A percentile compares a stretch with the other conserved stretches of the same genome.
Evolutionary conservation across 805 yeast species (phyloP).

Genomic region (Lipomyces anomalus): DNA sequence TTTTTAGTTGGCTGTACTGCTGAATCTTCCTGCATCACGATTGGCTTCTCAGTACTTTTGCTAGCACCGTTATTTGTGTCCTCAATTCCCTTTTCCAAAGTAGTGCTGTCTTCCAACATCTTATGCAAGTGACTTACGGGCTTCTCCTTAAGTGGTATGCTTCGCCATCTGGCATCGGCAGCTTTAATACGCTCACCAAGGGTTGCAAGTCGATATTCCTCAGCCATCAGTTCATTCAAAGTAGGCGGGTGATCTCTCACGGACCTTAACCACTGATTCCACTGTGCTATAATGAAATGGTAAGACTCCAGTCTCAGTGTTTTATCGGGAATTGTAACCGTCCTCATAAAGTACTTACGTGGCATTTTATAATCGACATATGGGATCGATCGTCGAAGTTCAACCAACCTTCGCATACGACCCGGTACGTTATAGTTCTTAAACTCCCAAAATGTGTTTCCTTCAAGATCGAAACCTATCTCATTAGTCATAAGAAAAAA

Average conservation of each 20-base stretch:
- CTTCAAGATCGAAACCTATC: slow-evolving; percentile 67
- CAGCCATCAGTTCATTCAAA: slow-evolving; percentile 54
- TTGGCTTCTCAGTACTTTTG: too few species aligned
- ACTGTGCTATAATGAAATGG: slow-evolving; percentile 44
- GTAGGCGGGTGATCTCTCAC: slow-evolving; percentile 58
- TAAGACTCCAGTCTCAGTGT: slow-evolving; percentile 2
- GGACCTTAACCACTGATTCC: slow-evolving; percentile 76
- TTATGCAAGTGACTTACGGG: too few species aligned
- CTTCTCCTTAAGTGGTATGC: slow-evolving; percentile 31
- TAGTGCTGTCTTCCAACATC: background rate
- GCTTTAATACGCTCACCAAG: slow-evolving; percentile 48
- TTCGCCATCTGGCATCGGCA: slow-evolving; percentile 36
- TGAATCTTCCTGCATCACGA: too few species aligned
- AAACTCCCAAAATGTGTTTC: slow-evolving; percentile 84
- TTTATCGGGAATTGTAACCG: background rate
- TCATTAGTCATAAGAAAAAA: background rate
- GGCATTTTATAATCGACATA: slow-evolving; percentile 55
- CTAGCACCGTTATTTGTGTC: background rate
- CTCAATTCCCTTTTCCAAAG: background rate
- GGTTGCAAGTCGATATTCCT: slow-evolving; percentile 49
- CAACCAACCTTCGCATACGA: slow-evolving; percentile 57
- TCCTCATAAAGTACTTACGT: slow-evolving; percentile 26
- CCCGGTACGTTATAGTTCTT: slow-evolving; percentile 45
- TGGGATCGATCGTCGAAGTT: slow-evolving; percentile 45
- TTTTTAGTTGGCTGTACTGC: too few species aligned